A percentile compares a stretch with the other conserved stretches of the same genome.
These are phyloP conservation scores for Dactylellina leptospora DNA, from an alignment of 2,329 filamentous ascomycete species.

Conservation along the genomic window DNA sequence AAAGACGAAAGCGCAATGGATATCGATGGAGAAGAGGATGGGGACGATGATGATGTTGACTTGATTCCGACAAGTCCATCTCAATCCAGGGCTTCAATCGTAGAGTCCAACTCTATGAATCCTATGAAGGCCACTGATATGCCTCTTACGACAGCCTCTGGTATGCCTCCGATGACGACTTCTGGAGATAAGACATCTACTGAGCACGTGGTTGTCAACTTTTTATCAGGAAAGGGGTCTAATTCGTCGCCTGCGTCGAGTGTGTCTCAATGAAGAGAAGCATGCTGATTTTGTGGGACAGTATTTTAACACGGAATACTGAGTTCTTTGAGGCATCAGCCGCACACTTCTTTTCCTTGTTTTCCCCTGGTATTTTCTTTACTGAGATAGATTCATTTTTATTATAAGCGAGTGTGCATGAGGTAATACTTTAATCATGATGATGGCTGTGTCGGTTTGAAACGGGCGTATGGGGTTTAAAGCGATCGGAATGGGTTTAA, in stretches of 20 bases:
- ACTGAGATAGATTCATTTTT: not conserved
- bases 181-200: not conserved
- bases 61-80: conserved; percentile 33
- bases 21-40: conserved; percentile 33
- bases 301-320: too few relatives aligned
- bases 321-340: not conserved
- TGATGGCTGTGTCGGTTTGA: conserved; percentile 6
- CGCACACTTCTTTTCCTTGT: not conserved
- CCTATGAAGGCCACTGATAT: not conserved
- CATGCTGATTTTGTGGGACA: too few relatives aligned
- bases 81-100: too few relatives aligned
- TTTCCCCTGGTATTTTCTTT: not conserved
- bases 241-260: conserved; percentile 51
- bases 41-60: conserved; percentile 31
- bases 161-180: not conserved
- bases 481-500: not conserved
- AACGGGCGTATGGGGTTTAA: conserved; percentile 2
- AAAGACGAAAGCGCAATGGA: conserved; percentile 43
- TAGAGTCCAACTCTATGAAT: too few relatives aligned
- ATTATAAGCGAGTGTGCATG: not conserved
- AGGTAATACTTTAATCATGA: conserved; percentile 7
- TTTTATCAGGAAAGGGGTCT: conserved; percentile 41
- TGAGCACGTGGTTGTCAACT: conserved; percentile 48
- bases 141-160: not conserved
- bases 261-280: conserved; percentile 20